phyloP scores from a whole-genome alignment of 495 filamentous ascomycete species.

The Penicillium crystallinum region DNA sequence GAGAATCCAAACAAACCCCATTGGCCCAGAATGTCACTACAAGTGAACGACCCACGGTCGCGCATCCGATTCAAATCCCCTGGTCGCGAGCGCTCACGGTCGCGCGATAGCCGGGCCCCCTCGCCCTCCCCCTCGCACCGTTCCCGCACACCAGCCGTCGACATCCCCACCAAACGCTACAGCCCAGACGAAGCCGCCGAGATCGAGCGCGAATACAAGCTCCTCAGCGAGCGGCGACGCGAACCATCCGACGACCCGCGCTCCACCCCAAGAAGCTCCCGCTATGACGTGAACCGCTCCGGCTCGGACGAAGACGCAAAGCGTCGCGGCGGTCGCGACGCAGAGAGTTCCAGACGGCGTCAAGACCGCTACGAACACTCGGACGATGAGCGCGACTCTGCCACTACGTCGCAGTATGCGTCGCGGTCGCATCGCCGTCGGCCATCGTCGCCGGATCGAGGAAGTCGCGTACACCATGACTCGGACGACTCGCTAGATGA shows the following conservation, averaged over 20 bases:
- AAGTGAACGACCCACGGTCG: conserved; percentile 54
- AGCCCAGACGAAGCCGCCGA: conserved; percentile 22
- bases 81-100: conserved; percentile 44
- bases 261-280: conserved; percentile 41
- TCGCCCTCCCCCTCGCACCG: conserved; percentile 23
- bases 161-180: conserved; percentile 15
- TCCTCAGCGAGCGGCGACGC: conserved; percentile 15
- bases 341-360: conserved; percentile 22
- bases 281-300: conserved; percentile 39
- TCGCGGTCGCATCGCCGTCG: conserved; percentile 19
- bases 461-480: conserved; percentile 28
- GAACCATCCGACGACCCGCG: neutral
- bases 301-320: conserved; percentile 41
- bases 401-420: conserved; percentile 12
- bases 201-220: conserved; percentile 28
- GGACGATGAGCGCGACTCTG: conserved; percentile 24
- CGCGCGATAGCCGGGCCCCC: conserved; percentile 42
- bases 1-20: too few relatives aligned
- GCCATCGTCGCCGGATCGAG: conserved; percentile 23
- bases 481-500: conserved; percentile 40
- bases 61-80: conserved; percentile 59
- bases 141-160: conserved; percentile 16
- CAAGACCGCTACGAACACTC: conserved; percentile 37
- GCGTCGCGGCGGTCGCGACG: conserved; percentile 20
- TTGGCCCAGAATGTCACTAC: conserved; percentile 39